Conservation (phyloP, 1,284 basidiomycete genomes). For the Tilletia indica region DNA sequence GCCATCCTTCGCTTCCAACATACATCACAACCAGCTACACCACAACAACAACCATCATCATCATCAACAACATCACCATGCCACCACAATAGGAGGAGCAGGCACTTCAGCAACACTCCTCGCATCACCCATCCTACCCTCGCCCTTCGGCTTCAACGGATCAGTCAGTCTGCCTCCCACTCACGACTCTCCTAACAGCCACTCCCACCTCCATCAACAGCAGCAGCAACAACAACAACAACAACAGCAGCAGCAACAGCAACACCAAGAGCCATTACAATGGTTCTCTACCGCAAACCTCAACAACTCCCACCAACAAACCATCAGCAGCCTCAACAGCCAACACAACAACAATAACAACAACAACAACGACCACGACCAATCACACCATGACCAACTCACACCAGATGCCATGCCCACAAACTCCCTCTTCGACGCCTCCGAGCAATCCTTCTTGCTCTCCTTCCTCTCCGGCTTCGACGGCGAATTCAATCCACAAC, state of each 20-base stretch:
- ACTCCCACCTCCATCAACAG: not conserved
- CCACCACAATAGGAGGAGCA: not conserved
- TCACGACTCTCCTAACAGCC: not conserved
- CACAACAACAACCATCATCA: constrained; percentile 6
- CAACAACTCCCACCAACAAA: too few species aligned
- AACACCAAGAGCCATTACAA: not conserved
- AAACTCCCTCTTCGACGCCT: constrained; percentile 39
- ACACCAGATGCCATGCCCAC: not conserved
- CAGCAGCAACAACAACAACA: not conserved
- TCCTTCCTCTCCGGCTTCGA: constrained; percentile 48
- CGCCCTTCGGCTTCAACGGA: not conserved
- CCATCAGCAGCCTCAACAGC: too few species aligned
- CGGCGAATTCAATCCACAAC: constrained; percentile 47
- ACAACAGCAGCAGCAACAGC: not conserved
- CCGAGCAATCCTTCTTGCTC: constrained; percentile 38
- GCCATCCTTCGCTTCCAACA: not conserved
- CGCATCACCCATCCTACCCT: constrained; percentile 5
- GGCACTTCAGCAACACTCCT: not conserved
- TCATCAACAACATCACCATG: not conserved
- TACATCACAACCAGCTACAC: not conserved
- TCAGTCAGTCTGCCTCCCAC: not conserved
- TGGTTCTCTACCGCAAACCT: too few species aligned
- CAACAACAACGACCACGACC: not conserved
- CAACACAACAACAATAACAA: too few species aligned
- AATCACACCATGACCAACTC: not conserved